phyloP scores from a whole-genome alignment of 345 rosid species.

The Citrus sinensis region DNA sequence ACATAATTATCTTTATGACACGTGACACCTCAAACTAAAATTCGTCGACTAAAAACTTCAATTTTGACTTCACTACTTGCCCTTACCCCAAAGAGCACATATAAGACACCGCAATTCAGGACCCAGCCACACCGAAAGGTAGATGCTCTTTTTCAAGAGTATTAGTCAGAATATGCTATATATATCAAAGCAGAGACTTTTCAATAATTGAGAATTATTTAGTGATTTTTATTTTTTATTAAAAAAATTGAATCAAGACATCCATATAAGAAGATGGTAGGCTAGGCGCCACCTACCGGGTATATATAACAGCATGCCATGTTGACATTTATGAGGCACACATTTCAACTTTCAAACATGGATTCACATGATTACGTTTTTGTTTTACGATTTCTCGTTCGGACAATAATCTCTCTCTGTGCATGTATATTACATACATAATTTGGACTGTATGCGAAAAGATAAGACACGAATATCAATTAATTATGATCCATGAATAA shows the following conservation, averaged over 20 bases:
- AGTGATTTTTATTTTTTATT: too few species aligned
- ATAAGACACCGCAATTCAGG: neutral
- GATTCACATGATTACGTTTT: conserved; percentile 1
- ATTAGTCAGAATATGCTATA: neutral
- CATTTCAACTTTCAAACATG: conserved; percentile 21
- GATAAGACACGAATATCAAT: neutral
- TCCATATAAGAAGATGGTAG: neutral
- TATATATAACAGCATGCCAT: neutral
- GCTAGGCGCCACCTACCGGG: neutral
- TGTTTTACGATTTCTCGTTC: neutral
- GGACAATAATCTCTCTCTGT: neutral
- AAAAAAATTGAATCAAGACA: neutral
- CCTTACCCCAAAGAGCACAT: neutral
- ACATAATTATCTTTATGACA: neutral
- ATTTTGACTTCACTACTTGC: neutral
- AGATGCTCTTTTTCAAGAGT: neutral
- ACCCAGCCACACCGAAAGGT: conserved; percentile 2
- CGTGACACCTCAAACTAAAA: neutral
- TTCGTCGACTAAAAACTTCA: neutral
- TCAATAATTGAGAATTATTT: neutral
- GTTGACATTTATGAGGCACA: conserved; percentile 27
- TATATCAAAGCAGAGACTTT: neutral
- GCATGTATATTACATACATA: neutral
- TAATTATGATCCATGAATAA: neutral
- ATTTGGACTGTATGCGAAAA: neutral